Evolutionary conservation across 768 basidiomycete genomes (phyloP).

Genomic region (Lactarius akahatsu): DNA sequence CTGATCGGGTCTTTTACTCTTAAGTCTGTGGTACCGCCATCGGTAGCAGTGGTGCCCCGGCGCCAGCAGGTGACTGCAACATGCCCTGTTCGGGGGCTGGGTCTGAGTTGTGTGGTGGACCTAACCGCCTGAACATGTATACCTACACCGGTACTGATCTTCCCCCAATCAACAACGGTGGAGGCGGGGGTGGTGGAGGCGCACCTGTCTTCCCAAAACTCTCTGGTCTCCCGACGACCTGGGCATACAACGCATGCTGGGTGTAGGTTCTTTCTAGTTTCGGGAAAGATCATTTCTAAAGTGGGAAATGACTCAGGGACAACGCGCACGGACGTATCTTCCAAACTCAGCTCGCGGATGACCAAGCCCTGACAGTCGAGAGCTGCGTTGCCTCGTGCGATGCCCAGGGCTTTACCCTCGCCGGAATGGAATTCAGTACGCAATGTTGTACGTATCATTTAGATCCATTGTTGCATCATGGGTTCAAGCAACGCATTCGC

Average conservation of each 20-base stretch:
- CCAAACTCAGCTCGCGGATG: constrained; percentile 41
- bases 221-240: constrained; percentile 10
- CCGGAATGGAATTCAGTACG: constrained; percentile 63
- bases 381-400: constrained; percentile 61
- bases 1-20: not conserved
- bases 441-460: constrained; percentile 46
- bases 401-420: constrained; percentile 57
- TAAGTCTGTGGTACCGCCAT: constrained; percentile 53
- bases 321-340: constrained; percentile 66
- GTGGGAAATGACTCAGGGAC: constrained; percentile 40
- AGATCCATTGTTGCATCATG: constrained; percentile 1
- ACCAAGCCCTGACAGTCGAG: constrained; percentile 52
- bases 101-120: constrained; percentile 72
- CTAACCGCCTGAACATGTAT: constrained; percentile 62
- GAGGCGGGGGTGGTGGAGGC: constrained; percentile 36
- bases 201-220: constrained; percentile 25
- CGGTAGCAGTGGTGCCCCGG: constrained; percentile 47
- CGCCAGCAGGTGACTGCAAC: constrained; percentile 54
- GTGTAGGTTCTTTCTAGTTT: constrained; percentile 39
- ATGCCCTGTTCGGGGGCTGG: constrained; percentile 65
- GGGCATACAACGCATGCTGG: constrained; percentile 43
- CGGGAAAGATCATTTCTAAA: not conserved
- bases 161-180: constrained; percentile 32
- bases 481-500: constrained; percentile 11
- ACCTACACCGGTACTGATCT: constrained; percentile 67